A percentile compares a stretch with the other conserved stretches of the same genome.
These are phyloP conservation scores for Trametes pubescens DNA, from an alignment of 1,284 basidiomycete genomes.

Conservation along the genomic window DNA sequence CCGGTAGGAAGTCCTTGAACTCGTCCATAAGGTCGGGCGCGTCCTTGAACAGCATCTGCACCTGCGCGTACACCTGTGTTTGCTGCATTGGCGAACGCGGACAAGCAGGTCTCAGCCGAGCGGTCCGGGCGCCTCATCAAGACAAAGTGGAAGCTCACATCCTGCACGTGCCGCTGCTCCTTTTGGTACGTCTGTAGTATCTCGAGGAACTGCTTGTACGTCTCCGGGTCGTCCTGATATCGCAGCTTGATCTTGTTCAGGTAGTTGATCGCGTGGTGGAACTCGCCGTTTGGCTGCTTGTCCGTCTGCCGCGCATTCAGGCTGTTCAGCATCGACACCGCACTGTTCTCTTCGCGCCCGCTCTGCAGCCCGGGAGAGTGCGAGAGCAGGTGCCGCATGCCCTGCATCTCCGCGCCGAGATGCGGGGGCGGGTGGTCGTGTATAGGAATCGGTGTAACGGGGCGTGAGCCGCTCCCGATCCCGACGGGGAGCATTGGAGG, in stretches of 20 bases:
- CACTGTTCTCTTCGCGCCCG: conserved; percentile 51
- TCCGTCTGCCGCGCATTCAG: conserved; percentile 45
- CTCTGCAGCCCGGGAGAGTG: conserved; percentile 38
- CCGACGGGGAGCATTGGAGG: conserved; percentile 43
- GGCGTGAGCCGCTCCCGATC: conserved; percentile 40
- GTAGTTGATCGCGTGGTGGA: conserved; percentile 98
- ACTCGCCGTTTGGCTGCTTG: conserved; percentile 71
- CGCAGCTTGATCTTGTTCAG: conserved; percentile 99
- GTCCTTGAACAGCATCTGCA: conserved; percentile 91
- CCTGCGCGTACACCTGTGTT: conserved; percentile 91
- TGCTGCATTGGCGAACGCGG: conserved; percentile 37
- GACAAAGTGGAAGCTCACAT: conserved; percentile 63
- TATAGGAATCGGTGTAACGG: conserved; percentile 38
- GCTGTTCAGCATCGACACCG: conserved; percentile 67
- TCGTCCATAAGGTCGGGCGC: conserved; percentile 93
- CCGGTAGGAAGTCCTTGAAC: conserved; percentile 97
- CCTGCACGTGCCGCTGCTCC: conserved; percentile 88
- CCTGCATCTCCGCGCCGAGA: conserved; percentile 29
- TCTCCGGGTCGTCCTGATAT: conserved; percentile 91
- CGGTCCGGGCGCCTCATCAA: not conserved
- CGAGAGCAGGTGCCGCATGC: conserved; percentile 28
- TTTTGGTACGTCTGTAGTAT: conserved; percentile 98
- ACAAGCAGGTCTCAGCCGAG: not conserved
- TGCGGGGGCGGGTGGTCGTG: conserved; percentile 31
- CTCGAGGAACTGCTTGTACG: conserved; percentile 98